These are phyloP conservation scores for Globisporangium solare DNA, from an alignment of 352 stramenopile genomes.

Conservation along the genomic window DNA sequence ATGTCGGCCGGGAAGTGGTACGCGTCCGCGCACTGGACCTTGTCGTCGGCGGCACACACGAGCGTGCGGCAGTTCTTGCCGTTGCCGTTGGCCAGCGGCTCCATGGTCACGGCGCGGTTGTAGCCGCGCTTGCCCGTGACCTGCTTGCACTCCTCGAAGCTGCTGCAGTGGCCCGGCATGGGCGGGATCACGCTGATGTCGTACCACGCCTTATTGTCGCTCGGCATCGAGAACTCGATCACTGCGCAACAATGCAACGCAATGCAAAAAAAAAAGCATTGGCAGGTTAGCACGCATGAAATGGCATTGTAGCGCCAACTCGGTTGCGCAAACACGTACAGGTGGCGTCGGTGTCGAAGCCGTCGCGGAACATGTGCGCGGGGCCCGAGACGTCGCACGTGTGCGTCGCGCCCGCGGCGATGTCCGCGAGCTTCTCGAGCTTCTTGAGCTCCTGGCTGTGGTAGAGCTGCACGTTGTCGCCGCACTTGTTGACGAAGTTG, in stretches of 20 bases:
- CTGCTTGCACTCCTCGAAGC: slow-evolving; percentile 33
- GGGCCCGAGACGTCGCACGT: slow-evolving; percentile 18
- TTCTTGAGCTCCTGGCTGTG: slow-evolving; percentile 29
- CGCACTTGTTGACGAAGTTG: slow-evolving; percentile 46
- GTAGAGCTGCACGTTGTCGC: slow-evolving; percentile 27
- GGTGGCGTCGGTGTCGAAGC: slow-evolving; percentile 27
- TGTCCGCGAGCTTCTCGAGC: slow-evolving; percentile 16
- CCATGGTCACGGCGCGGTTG: slow-evolving; percentile 46
- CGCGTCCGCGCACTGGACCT: slow-evolving; percentile 32
- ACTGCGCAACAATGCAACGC: slow-evolving; percentile 14
- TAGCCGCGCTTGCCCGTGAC: slow-evolving; percentile 46
- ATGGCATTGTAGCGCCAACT: no score
- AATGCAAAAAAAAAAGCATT: no score
- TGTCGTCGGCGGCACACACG: slow-evolving; percentile 24
- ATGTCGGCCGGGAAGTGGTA: slow-evolving; percentile 65
- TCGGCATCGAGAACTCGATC: slow-evolving; percentile 19
- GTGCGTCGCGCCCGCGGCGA: slow-evolving; percentile 15
- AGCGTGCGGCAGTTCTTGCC: slow-evolving; percentile 29
- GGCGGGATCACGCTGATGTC: slow-evolving; percentile 67
- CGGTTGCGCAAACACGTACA: slow-evolving; percentile 20
- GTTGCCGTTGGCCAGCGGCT: slow-evolving; percentile 20
- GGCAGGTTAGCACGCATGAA: no score
- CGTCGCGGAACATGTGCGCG: slow-evolving; percentile 53
- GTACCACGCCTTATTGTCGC: slow-evolving; percentile 30
- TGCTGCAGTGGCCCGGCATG: slow-evolving; percentile 37